These are phyloP conservation scores for Picochlorum sp. DNA, from an alignment of 139 green algal genomes.

Conservation along the genomic window DNA sequence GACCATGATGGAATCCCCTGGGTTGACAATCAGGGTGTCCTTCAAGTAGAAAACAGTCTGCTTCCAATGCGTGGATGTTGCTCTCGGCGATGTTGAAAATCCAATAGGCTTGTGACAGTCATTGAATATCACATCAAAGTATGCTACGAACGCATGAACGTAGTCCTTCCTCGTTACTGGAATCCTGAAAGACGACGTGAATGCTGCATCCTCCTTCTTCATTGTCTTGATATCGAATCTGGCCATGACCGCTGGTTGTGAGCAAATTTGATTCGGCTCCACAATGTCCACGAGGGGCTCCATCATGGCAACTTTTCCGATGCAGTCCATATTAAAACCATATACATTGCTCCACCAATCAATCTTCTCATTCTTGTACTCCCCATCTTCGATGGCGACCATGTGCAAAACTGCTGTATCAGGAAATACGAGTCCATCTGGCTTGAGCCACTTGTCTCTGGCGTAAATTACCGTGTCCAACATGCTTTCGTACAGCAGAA, in stretches of 20 bases:
- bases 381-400: conserved; percentile 78
- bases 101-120: conserved; percentile 69
- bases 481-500: conserved; percentile 55
- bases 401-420: conserved; percentile 62
- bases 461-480: conserved; percentile 82
- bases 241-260: conserved; percentile 32
- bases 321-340: conserved; percentile 83
- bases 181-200: conserved; percentile 56
- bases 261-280: conserved; percentile 38
- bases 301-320: conserved; percentile 61
- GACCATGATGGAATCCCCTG: conserved; percentile 37
- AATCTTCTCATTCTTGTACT: conserved; percentile 87
- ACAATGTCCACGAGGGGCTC: conserved; percentile 79
- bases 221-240: conserved; percentile 73
- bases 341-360: conserved; percentile 90
- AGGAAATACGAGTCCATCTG: conserved; percentile 68
- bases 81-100: conserved; percentile 45
- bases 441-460: conserved; percentile 76
- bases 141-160: conserved; percentile 82
- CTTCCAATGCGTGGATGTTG: conserved; percentile 69
- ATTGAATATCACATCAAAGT: conserved; percentile 86
- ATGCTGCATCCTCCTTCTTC: conserved; percentile 59
- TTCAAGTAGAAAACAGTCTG: conserved; percentile 94
- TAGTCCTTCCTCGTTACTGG: conserved; percentile 73
- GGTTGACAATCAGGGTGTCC: conserved; percentile 57